These are phyloP conservation scores for Tilletia indica DNA, from an alignment of 1,284 basidiomycete species.

Conservation along the genomic window DNA sequence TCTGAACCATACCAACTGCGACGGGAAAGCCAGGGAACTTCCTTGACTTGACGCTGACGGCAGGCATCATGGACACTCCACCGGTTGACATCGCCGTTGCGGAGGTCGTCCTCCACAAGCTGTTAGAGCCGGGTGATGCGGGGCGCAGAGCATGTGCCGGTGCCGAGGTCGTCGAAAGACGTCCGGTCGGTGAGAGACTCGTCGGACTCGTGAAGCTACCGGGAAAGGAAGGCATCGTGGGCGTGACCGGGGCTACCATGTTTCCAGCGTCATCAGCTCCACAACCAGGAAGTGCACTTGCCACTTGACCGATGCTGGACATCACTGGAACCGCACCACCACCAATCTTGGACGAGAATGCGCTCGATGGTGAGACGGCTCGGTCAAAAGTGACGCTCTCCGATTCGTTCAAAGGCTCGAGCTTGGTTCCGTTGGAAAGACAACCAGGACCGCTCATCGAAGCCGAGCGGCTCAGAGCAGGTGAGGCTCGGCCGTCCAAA, in stretches of 20 bases:
- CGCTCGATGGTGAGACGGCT: too few relatives aligned
- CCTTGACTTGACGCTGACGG: slow-evolving; percentile 3
- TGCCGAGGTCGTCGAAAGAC: neutral
- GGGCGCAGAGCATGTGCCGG: too few relatives aligned
- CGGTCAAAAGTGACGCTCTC: neutral
- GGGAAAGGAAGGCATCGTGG: neutral
- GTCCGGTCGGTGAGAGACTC: neutral
- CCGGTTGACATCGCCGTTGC: too few relatives aligned
- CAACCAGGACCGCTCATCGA: neutral
- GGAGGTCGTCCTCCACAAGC: too few relatives aligned
- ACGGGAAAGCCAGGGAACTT: slow-evolving; percentile 5
- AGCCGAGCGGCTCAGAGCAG: neutral
- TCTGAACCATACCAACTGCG: neutral
- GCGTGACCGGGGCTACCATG: neutral
- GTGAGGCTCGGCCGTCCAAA: neutral
- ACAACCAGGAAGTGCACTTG: neutral
- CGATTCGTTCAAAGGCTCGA: neutral
- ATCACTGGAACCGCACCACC: neutral
- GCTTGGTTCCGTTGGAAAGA: neutral
- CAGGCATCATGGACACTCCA: neutral
- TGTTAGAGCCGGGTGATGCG: too few relatives aligned
- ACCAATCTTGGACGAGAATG: too few relatives aligned
- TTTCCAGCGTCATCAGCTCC: too few relatives aligned
- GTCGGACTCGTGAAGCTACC: neutral
- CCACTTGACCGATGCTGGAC: slow-evolving; percentile 13